Conservation (phyloP, 805 yeast species). For the Nakazawaea pomicola region DNA sequence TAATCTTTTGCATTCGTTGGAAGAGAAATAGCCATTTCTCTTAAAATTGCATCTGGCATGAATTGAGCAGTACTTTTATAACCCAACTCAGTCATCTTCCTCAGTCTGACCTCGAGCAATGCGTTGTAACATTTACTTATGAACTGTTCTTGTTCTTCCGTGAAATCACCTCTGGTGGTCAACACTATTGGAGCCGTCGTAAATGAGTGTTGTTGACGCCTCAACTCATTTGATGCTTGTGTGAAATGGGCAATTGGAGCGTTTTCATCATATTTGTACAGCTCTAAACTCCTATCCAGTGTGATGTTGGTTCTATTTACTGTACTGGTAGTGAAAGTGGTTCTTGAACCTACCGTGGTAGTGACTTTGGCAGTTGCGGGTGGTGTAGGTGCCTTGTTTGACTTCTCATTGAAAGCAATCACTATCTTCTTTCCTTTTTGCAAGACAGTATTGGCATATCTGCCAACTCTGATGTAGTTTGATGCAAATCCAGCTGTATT, state of each 20-base stretch:
- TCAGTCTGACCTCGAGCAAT: conserved; percentile 37
- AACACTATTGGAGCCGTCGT: conserved; percentile 19
- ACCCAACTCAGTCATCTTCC: conserved; percentile 35
- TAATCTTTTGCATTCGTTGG: conserved; percentile 49
- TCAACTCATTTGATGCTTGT: conserved; percentile 15
- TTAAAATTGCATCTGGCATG: conserved; percentile 35
- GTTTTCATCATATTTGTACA: conserved; percentile 18
- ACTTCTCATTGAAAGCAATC: conserved; percentile 42
- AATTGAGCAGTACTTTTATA: conserved; percentile 29
- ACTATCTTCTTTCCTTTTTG: conserved; percentile 38
- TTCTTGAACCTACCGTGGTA: no score
- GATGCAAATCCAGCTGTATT: conserved; percentile 77
- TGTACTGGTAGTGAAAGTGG: no score
- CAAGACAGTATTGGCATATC: conserved; percentile 45
- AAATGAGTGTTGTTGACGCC: conserved; percentile 10
- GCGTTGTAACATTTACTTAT: conserved; percentile 24
- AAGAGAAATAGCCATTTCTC: conserved; percentile 49
- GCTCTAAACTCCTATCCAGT: conserved; percentile 14
- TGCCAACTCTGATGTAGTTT: conserved; percentile 66
- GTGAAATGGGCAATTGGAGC: conserved; percentile 18
- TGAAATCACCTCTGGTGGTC: conserved; percentile 15
- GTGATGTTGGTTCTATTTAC: conserved; percentile 1
- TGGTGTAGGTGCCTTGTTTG: conserved; percentile 16
- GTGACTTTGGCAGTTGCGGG: conserved; percentile 18
- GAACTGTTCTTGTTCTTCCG: conserved; percentile 21